A percentile compares a stretch with the other conserved stretches of the same genome.
phyloP scores from a whole-genome alignment of 805 yeast genomes.

The Candida oleophila region DNA sequence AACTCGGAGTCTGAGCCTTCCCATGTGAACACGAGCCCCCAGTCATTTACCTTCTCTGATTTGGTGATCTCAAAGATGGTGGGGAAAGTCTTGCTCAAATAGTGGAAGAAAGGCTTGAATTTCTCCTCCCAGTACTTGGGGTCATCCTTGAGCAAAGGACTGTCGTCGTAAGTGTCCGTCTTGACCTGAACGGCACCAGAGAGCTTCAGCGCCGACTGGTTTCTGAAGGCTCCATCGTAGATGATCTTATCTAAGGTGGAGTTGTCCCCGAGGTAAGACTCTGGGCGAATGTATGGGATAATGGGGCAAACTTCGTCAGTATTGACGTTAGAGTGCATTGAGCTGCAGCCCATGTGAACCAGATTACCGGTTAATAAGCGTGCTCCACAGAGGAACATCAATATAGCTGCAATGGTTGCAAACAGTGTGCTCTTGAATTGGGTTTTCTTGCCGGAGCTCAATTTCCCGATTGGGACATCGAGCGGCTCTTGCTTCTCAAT shows the following conservation, averaged over 20 bases:
- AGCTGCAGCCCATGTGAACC: no score
- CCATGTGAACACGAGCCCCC: slow-evolving; percentile 23
- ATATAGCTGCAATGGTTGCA: not conserved
- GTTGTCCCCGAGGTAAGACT: slow-evolving; percentile 15
- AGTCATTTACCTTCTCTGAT: slow-evolving; percentile 14
- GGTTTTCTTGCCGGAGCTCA: not conserved
- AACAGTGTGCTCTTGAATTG: not conserved
- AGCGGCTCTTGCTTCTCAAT: not conserved
- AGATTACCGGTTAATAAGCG: not conserved
- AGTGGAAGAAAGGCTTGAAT: slow-evolving; percentile 17
- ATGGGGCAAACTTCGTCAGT: slow-evolving; percentile 1
- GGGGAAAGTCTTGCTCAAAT: slow-evolving; percentile 17
- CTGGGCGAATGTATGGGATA: slow-evolving; percentile 21
- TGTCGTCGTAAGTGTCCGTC: slow-evolving; percentile 14
- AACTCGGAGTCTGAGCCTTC: slow-evolving; percentile 13
- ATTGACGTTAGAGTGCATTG: no score
- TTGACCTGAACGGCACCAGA: slow-evolving; percentile 15
- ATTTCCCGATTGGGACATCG: not conserved
- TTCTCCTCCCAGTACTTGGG: slow-evolving; percentile 15
- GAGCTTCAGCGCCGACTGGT: slow-evolving; percentile 13
- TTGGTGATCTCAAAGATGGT: slow-evolving; percentile 11
- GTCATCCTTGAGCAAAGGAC: slow-evolving; percentile 13
- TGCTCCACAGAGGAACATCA: not conserved
- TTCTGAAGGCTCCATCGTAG: slow-evolving; percentile 12
- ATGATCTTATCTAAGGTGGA: slow-evolving; percentile 17